Evolutionary conservation across 306 rosid genomes (phyloP).

Genomic region (Trichosanthes truncata): DNA sequence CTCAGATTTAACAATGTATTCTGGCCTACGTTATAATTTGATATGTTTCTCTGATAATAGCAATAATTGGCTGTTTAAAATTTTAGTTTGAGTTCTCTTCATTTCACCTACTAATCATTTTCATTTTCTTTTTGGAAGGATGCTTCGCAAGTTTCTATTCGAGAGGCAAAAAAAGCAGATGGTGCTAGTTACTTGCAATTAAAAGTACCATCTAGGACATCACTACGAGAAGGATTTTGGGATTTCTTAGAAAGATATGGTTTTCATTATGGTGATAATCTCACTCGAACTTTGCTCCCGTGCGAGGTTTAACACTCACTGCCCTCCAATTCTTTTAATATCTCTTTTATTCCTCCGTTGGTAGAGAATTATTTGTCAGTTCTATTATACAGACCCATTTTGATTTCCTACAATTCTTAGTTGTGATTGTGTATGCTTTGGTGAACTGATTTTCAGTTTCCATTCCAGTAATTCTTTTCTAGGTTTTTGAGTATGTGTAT

Average conservation of each 20-base stretch:
- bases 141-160: slow-evolving; percentile 57
- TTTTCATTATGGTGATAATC: slow-evolving; percentile 50
- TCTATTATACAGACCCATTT: neutral
- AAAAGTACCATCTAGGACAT: slow-evolving; percentile 40
- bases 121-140: slow-evolving; percentile 24
- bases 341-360: neutral
- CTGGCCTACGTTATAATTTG: neutral
- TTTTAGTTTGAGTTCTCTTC: slow-evolving; percentile 1
- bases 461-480: neutral
- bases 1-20: neutral
- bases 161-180: slow-evolving; percentile 60
- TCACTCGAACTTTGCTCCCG: slow-evolving; percentile 75
- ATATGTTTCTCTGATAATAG: neutral
- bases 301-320: slow-evolving; percentile 57
- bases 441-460: neutral
- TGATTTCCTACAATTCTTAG: neutral
- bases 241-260: slow-evolving; percentile 65
- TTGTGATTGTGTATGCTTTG: neutral
- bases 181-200: slow-evolving; percentile 54
- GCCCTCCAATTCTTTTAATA: slow-evolving; percentile 3
- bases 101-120: neutral
- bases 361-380: neutral
- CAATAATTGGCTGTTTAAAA: neutral
- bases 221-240: slow-evolving; percentile 43
- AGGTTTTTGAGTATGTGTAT: neutral